These are phyloP conservation scores for Paracorniculantispora psalliotae DNA, from an alignment of 2,329 filamentous ascomycete genomes.

Conservation along the genomic window DNA sequence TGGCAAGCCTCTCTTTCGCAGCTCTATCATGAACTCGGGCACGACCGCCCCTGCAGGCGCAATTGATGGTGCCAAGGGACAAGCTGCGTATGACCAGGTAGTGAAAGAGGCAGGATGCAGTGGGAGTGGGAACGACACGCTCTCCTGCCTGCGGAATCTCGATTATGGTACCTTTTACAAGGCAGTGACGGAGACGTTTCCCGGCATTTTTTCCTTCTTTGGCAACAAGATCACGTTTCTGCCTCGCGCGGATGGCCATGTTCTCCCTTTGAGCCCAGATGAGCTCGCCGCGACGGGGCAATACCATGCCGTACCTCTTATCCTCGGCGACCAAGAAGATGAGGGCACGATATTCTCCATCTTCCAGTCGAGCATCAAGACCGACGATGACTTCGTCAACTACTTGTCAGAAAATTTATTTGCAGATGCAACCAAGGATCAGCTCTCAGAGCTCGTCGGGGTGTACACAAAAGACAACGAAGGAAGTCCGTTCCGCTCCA, in stretches of 20 bases:
- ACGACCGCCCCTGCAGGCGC: no score
- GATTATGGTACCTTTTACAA: conserved; percentile 40
- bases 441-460: not conserved
- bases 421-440: not conserved
- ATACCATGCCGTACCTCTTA: not conserved
- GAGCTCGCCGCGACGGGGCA: not conserved
- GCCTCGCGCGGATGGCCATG: not conserved
- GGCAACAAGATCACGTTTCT: not conserved
- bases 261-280: not conserved
- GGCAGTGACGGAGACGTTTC: not conserved
- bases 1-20: conserved; percentile 58
- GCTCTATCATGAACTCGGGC: conserved; percentile 50
- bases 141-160: conserved; percentile 60
- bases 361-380: not conserved
- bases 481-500: not conserved
- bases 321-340: conserved; percentile 5
- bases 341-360: not conserved
- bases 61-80: conserved; percentile 20
- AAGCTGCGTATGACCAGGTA: conserved; percentile 50
- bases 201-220: not conserved
- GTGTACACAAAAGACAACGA: not conserved
- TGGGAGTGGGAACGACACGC: conserved; percentile 59
- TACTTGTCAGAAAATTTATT: not conserved
- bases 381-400: not conserved
- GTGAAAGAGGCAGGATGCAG: conserved; percentile 49